Evolutionary conservation across 1,284 basidiomycete genomes (phyloP), one percentile per base, ranked within the genome.

Genomic region (Sporisorium exsertum): DNA sequence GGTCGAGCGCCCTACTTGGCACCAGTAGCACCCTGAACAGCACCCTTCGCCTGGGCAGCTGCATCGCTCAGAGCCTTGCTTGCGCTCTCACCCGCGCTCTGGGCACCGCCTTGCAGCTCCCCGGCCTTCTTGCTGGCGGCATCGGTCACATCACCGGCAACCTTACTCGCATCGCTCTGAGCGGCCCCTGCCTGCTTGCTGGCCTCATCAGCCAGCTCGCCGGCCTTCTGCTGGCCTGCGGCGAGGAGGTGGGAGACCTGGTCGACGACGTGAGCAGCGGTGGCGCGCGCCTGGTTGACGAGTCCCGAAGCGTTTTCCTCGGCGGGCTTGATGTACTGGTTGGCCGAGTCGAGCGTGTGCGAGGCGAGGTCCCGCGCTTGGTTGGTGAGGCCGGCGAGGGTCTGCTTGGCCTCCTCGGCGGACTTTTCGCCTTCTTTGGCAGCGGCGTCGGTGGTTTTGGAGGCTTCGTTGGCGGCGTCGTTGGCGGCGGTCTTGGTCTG

Each of bases 251-350:
- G 63, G 20, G 72, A 32, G 22, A 74, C 72, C 33, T 64, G 53
- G 59, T 78, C 72, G 65, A 78, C 60, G 27, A 78, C 18, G 58
- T 54, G 57, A 35, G 61, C 72, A 29, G 76, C 76, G 13, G 76
- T 72, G 40, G 53, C 58, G 45, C 76, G 76, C 3, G 67, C 76
- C 64, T 67, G 61, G 72, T 68, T 65, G 63, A 75, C 63, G 15
- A 77, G 62, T 8, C 75, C 75, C 10, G 37, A 26, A 33, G 65
- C 64, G 49, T 72, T 63, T 3, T 77, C 66, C 49, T 71, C 58
- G 37, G 66, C 66, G 27, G 75, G 75, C 77, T 79, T 79, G 73
- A 79, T 72, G 71, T 79, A 79, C 56, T 69, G 59, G 71, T 79
- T 77, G 68, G 77, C 77, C 46, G 73, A 70, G 52, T 76, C 68